Evolutionary conservation across 2,329 filamentous ascomycete species (phyloP).

Genomic region (Fusarium foetens): DNA sequence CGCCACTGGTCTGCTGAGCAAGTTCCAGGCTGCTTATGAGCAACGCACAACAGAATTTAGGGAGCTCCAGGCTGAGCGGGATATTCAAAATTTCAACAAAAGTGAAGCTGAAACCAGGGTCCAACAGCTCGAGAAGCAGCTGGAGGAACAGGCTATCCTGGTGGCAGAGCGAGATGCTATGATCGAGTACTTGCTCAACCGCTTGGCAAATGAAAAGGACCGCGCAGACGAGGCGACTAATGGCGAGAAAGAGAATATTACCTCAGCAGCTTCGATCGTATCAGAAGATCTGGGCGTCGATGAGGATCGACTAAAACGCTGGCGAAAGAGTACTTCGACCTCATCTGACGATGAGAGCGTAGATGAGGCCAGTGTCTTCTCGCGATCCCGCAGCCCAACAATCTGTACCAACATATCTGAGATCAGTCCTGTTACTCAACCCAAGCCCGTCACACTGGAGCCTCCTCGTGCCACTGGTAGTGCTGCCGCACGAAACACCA

Average conservation of each 20-base stretch:
- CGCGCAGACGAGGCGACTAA: slow-evolving; percentile 53
- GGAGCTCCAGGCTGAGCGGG: slow-evolving; percentile 64
- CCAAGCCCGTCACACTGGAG: slow-evolving; percentile 43
- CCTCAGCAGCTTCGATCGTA: slow-evolving; percentile 55
- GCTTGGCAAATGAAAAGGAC: slow-evolving; percentile 63
- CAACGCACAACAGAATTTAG: slow-evolving; percentile 60
- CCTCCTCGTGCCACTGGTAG: slow-evolving; percentile 27
- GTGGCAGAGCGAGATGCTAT: slow-evolving; percentile 64
- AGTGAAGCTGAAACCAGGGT: slow-evolving; percentile 65
- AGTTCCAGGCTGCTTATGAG: slow-evolving; percentile 69
- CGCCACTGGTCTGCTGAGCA: slow-evolving; percentile 64
- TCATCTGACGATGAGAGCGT: slow-evolving; percentile 63
- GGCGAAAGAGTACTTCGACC: slow-evolving; percentile 58
- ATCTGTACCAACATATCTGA: slow-evolving; percentile 53
- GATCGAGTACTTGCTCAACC: slow-evolving; percentile 61
- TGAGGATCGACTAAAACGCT: slow-evolving; percentile 57
- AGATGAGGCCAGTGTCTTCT: slow-evolving; percentile 68
- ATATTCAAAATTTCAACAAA: slow-evolving; percentile 63
- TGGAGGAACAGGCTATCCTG: slow-evolving; percentile 67
- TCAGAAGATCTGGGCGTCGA: slow-evolving; percentile 66
- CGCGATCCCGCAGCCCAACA: slow-evolving; percentile 67
- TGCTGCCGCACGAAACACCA: slow-evolving; percentile 46
- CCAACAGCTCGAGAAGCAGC: slow-evolving; percentile 65
- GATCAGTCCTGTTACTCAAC: slow-evolving; percentile 36
- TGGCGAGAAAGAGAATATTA: slow-evolving; percentile 42